Conservation (phyloP, 2,329 filamentous ascomycete genomes). For the Cladosporium sp. region DNA sequence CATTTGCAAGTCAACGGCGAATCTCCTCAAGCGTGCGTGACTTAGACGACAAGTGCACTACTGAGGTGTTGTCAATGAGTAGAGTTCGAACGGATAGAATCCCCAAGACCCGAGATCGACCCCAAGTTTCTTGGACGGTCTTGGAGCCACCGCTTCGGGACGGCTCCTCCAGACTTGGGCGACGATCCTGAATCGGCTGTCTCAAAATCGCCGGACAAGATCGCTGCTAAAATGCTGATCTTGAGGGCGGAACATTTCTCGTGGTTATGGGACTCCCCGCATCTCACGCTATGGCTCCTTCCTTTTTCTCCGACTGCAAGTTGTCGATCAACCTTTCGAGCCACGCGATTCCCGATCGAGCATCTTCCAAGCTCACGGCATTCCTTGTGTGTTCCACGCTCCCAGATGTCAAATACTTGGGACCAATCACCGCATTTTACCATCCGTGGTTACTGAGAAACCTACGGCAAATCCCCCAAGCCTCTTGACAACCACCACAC, state of each 20-base stretch:
- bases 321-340: conserved; percentile 5
- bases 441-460: conserved; percentile 12
- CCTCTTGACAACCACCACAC: not conserved
- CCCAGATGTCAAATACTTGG: conserved; percentile 9
- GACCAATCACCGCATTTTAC: not conserved
- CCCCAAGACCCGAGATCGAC: conserved; percentile 7
- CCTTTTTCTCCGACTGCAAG: conserved; percentile 6
- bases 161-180: not conserved
- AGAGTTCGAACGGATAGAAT: conserved; percentile 4
- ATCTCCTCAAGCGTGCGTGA: conserved; percentile 11
- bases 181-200: not conserved
- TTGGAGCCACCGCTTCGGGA: conserved; percentile 17
- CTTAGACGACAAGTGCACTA: conserved; percentile 5
- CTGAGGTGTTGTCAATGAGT: conserved; percentile 10
- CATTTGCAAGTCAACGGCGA: not conserved
- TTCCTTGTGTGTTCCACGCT: conserved; percentile 10
- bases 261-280: not conserved
- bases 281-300: not conserved
- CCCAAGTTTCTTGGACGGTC: conserved; percentile 10
- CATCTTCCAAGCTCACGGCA: conserved; percentile 12
- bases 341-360: not conserved
- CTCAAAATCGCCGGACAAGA: not conserved
- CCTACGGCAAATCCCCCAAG: conserved; percentile 3
- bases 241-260: not conserved
- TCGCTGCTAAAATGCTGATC: not conserved